phyloP scores from a whole-genome alignment of 306 rosid genomes.

The Vigna angularis region DNA sequence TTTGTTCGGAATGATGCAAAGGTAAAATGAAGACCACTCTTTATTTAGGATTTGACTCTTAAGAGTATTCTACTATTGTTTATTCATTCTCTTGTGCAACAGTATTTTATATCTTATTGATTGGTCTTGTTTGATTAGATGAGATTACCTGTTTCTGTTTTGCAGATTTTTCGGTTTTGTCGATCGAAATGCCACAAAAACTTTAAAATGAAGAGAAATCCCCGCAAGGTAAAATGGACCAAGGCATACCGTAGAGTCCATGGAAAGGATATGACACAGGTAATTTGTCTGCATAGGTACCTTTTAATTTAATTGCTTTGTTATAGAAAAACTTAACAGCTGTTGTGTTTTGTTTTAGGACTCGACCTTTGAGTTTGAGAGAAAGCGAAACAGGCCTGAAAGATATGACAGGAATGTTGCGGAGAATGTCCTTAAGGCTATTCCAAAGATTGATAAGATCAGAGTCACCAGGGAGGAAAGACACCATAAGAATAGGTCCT shows the following conservation, averaged over 20 bases:
- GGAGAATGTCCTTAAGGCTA: conserved; percentile 68
- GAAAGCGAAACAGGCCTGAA: conserved; percentile 88
- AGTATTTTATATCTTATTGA: neutral
- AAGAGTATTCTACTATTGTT: too few species aligned
- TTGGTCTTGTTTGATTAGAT: neutral
- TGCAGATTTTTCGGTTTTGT: conserved; percentile 87
- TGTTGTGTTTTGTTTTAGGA: conserved; percentile 54
- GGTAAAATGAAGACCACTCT: conserved; percentile 45
- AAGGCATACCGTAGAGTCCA: conserved; percentile 79
- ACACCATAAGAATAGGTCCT: conserved; percentile 64
- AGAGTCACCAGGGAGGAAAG: conserved; percentile 58
- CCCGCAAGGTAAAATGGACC: conserved; percentile 94
- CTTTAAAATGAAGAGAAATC: conserved; percentile 97
- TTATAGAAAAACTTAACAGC: conserved; percentile 8
- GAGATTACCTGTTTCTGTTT: neutral
- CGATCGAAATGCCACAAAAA: conserved; percentile 96
- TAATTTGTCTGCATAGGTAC: conserved; percentile 31
- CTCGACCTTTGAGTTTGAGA: conserved; percentile 91
- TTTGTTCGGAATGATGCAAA: conserved; percentile 92
- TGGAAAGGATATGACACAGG: conserved; percentile 98
- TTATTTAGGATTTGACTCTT: too few species aligned
- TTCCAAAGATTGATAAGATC: conserved; percentile 75
- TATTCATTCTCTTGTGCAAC: too few species aligned
- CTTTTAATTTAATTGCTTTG: neutral
- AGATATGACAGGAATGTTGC: conserved; percentile 81